These are phyloP conservation scores for Debaryomyces tyrocola DNA, from an alignment of 805 yeast species.

Conservation along the genomic window DNA sequence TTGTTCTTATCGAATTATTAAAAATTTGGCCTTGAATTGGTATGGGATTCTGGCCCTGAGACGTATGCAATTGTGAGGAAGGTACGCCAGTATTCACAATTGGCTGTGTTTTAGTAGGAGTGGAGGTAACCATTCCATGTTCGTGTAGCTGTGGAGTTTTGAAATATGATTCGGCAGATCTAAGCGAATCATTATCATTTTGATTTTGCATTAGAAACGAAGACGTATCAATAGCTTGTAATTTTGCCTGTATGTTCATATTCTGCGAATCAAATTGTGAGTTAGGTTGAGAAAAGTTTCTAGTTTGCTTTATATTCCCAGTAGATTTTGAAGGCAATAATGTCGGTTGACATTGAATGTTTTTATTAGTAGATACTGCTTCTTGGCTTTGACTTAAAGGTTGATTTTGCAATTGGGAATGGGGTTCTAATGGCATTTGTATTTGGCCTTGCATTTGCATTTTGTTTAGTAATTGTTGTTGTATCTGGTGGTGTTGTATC, in stretches of 20 bases:
- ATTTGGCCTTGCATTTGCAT: neutral
- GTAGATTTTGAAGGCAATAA: no score
- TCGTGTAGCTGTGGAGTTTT: neutral
- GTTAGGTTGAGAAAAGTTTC: neutral
- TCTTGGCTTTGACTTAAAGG: neutral
- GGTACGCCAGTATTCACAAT: neutral
- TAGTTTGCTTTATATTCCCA: no score
- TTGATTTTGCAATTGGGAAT: neutral
- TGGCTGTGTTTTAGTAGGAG: conserved; percentile 10
- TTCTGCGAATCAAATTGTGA: neutral
- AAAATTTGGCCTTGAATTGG: no score
- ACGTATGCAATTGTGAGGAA: neutral
- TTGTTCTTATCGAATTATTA: neutral
- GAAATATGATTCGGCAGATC: neutral
- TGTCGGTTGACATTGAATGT: neutral
- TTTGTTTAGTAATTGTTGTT: neutral
- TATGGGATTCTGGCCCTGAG: neutral
- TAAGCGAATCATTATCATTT: neutral
- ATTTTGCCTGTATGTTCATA: neutral
- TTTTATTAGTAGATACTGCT: neutral
- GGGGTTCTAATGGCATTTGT: neutral
- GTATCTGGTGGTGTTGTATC: neutral
- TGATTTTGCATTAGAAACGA: conserved; percentile 1
- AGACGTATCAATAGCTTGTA: neutral
- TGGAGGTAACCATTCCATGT: conserved; percentile 12